phyloP scores from a whole-genome alignment of 2,329 filamentous ascomycete genomes.

The Fusarium citri region DNA sequence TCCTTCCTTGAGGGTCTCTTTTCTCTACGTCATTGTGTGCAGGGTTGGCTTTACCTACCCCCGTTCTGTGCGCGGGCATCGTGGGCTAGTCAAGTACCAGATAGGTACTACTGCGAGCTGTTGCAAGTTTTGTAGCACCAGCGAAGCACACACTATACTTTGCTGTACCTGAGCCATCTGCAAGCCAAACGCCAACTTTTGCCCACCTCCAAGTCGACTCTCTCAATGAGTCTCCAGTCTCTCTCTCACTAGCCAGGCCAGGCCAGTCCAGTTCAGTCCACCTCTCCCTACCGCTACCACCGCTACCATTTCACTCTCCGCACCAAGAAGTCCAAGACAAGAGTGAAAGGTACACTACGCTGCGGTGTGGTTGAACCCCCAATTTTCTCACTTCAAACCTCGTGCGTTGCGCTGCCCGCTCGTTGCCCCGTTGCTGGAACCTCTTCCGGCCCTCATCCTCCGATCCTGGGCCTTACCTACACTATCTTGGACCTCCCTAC shows the following conservation, averaged over 20 bases:
- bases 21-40: conserved; percentile 46
- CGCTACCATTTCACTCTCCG: conserved; percentile 42
- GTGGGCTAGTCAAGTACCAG: conserved; percentile 22
- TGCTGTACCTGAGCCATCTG: conserved; percentile 13
- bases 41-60: conserved; percentile 29
- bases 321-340: conserved; percentile 26
- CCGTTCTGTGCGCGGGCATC: conserved; percentile 31
- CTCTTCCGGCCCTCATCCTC: conserved; percentile 30
- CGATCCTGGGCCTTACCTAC: conserved; percentile 24
- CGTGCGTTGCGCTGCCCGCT: conserved; percentile 33
- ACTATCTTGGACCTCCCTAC: conserved; percentile 29
- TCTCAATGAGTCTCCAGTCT: conserved; percentile 37
- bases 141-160: conserved; percentile 12
- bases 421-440: conserved; percentile 38
- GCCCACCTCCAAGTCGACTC: conserved; percentile 37
- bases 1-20: conserved; percentile 31
- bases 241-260: conserved; percentile 30
- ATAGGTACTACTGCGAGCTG: conserved; percentile 6
- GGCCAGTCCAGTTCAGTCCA: conserved; percentile 31
- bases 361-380: conserved; percentile 38
- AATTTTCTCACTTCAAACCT: conserved; percentile 37
- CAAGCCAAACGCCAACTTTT: conserved; percentile 39
- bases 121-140: not conserved
- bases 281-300: conserved; percentile 39
- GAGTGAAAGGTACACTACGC: conserved; percentile 30